Evolutionary conservation across 768 basidiomycete genomes (phyloP).

Genomic region (Coprinopsis cinerea): DNA sequence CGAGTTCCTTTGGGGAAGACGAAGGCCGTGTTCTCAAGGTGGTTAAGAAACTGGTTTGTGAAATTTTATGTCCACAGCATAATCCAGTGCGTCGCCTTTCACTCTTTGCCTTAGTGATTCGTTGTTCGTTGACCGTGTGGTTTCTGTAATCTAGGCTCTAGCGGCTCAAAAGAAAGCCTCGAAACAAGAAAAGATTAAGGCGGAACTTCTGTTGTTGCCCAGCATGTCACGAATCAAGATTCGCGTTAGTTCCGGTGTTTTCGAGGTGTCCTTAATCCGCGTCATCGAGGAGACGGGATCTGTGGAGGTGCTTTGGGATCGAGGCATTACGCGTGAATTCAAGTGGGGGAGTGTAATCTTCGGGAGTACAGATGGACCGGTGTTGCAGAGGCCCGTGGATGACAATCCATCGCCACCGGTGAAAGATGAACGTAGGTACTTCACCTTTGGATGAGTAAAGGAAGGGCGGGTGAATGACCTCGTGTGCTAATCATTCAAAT

Average conservation of each 20-base stretch:
- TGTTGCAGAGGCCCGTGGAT: constrained; percentile 68
- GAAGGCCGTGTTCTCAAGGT: constrained; percentile 46
- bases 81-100: constrained; percentile 66
- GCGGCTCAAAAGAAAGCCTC: constrained; percentile 69
- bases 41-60: constrained; percentile 69
- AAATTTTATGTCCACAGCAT: constrained; percentile 80
- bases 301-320: constrained; percentile 80
- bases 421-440: constrained; percentile 42
- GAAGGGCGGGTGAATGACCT: constrained; percentile 1
- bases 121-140: background rate
- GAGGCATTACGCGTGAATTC: constrained; percentile 66
- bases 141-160: constrained; percentile 45
- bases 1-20: constrained; percentile 5
- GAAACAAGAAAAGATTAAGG: constrained; percentile 68
- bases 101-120: constrained; percentile 1
- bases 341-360: constrained; percentile 81
- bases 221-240: constrained; percentile 77
- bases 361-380: constrained; percentile 63
- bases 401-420: constrained; percentile 22
- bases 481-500: constrained; percentile 10
- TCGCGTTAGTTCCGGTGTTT: constrained; percentile 76
- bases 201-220: constrained; percentile 64
- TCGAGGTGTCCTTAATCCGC: constrained; percentile 74
- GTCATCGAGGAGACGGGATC: constrained; percentile 64
- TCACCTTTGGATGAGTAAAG: constrained; percentile 6